These are phyloP conservation scores for Kuraishia borneana DNA, from an alignment of 805 yeast species.

Conservation along the genomic window DNA sequence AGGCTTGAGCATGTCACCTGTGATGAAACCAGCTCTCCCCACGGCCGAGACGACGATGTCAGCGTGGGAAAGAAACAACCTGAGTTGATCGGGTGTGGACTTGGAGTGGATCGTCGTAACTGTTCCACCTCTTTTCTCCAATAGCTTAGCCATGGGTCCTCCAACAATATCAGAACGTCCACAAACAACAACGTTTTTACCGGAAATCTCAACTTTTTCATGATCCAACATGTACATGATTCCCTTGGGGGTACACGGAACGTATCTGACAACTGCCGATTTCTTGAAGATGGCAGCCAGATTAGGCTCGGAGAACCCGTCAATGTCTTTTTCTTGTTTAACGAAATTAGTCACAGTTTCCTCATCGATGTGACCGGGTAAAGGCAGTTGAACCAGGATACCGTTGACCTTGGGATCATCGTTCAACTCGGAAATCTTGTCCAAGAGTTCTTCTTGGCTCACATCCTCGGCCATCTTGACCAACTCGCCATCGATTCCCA, in stretches of 20 bases:
- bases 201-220: slow-evolving; percentile 43
- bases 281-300: slow-evolving; percentile 69
- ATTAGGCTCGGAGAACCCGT: slow-evolving; percentile 72
- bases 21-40: slow-evolving; percentile 75
- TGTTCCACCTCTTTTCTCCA: slow-evolving; percentile 63
- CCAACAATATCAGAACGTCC: slow-evolving; percentile 87
- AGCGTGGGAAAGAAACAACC: slow-evolving; percentile 43
- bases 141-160: slow-evolving; percentile 61
- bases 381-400: slow-evolving; percentile 64
- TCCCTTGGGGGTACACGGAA: slow-evolving; percentile 83
- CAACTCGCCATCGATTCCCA: slow-evolving; percentile 51
- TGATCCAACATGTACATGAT: slow-evolving; percentile 52
- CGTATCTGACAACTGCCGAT: slow-evolving; percentile 58
- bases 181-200: slow-evolving; percentile 70
- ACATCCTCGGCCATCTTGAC: slow-evolving; percentile 47
- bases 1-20: slow-evolving; percentile 79
- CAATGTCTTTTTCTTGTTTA: slow-evolving; percentile 61
- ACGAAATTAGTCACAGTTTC: slow-evolving; percentile 58
- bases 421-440: slow-evolving; percentile 45
- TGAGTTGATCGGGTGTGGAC: slow-evolving; percentile 39
- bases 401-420: slow-evolving; percentile 55
- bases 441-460: slow-evolving; percentile 44
- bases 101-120: slow-evolving; percentile 68
- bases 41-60: slow-evolving; percentile 90
- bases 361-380: slow-evolving; percentile 64